Evolutionary conservation across 306 rosid species (phyloP).

Genomic region (Benincasa hispida): DNA sequence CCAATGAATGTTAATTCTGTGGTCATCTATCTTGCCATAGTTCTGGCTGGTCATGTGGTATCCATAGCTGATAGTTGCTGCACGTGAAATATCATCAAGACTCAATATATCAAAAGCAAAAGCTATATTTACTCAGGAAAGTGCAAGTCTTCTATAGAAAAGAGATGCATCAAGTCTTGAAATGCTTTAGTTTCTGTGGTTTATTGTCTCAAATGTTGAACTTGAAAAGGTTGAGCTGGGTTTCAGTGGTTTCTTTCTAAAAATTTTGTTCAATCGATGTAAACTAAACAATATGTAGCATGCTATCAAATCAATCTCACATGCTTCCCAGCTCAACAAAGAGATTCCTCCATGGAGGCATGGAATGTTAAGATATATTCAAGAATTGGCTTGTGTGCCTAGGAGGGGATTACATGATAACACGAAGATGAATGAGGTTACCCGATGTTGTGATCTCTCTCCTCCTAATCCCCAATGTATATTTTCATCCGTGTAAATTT

Average conservation of each 20-base stretch:
- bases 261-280: not conserved
- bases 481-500: not conserved
- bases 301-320: not conserved
- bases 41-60: conserved; percentile 78
- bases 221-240: not conserved
- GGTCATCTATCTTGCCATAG: conserved; percentile 75
- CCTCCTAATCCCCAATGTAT: not conserved
- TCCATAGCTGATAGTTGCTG: conserved; percentile 96
- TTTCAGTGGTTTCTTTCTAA: not conserved
- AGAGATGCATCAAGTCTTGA: not conserved
- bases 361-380: not conserved
- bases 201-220: not conserved
- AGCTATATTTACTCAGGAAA: conserved; percentile 86
- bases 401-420: not conserved
- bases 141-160: conserved; percentile 8
- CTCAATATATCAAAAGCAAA: conserved; percentile 71
- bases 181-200: not conserved
- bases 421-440: not conserved
- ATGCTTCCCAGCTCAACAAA: not conserved
- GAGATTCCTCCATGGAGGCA: not conserved
- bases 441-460: not conserved
- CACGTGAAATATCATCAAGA: conserved; percentile 77
- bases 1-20: conserved; percentile 76
- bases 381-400: not conserved
- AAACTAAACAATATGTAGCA: not conserved